Percentiles rank a stretch among this genome's conserved stretches.
phyloP scores from a whole-genome alignment of 768 basidiomycete species.

The Boletus coccyginus region DNA sequence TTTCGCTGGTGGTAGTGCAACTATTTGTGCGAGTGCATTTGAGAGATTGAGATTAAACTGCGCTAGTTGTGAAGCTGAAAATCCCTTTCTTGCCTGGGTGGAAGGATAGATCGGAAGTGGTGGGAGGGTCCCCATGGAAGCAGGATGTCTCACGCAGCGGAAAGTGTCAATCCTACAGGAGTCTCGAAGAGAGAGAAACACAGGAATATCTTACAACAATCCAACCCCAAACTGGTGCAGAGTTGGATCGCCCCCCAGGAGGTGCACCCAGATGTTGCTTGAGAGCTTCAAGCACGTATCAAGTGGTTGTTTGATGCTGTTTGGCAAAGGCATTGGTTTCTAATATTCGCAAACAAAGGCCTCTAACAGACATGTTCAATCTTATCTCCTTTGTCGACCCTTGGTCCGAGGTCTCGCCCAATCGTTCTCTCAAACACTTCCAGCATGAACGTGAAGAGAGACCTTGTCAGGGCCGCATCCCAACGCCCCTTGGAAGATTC shows the following conservation, averaged over 20 bases:
- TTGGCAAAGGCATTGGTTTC: slow-evolving; percentile 8
- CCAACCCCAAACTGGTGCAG: not conserved
- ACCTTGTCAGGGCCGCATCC: slow-evolving; percentile 88
- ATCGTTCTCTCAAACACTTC: slow-evolving; percentile 91
- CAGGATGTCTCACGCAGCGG: not conserved
- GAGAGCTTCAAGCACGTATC: not conserved
- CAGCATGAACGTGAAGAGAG: slow-evolving; percentile 83
- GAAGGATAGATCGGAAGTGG: slow-evolving; percentile 60
- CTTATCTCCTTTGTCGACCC: slow-evolving; percentile 40
- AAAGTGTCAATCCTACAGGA: not conserved
- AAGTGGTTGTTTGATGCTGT: slow-evolving; percentile 1
- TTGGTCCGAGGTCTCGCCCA: slow-evolving; percentile 80
- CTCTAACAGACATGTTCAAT: slow-evolving; percentile 72
- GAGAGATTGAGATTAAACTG: slow-evolving; percentile 48
- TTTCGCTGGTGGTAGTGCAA: slow-evolving; percentile 48
- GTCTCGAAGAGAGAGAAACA: not conserved
- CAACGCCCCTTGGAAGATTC: slow-evolving; percentile 91
- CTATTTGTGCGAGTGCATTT: slow-evolving; percentile 42
- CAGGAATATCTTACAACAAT: not conserved
- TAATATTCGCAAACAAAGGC: slow-evolving; percentile 6
- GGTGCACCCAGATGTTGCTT: too few species aligned
- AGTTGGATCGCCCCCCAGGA: not conserved
- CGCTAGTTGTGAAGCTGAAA: slow-evolving; percentile 52
- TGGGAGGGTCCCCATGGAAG: slow-evolving; percentile 27
- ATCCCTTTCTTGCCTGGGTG: slow-evolving; percentile 40